Base-by-base conservation (phyloP, 1,284 basidiomycete genomes). In the Cryptococcus deneoformans region DNA sequence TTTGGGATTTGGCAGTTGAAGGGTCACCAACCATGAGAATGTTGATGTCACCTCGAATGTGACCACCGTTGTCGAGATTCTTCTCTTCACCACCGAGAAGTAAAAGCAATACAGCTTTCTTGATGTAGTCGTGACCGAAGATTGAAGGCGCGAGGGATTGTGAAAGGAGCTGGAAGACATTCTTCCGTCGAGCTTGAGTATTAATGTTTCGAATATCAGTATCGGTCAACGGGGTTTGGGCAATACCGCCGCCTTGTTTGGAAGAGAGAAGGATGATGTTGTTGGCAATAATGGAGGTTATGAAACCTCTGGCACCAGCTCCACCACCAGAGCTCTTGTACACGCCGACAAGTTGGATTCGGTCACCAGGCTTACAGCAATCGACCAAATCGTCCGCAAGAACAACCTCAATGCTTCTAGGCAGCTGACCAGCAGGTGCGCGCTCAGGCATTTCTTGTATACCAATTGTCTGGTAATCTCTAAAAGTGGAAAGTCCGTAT, bases 381-480 rank as follows among this genome's bases (percentile, higher is more conserved):
- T 99, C 96, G 42, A 99, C 96, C 55, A 99, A 81, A 76, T 99
- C 96, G 69, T 98, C 95, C 65, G 97, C 92, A 67, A 99, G 81
- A 45, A 98, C 92, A 51, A 99, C 88, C 73, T 99, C 96, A 46
- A 94, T 90, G 69, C 92, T 93, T 44, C 96, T 84, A 45, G 96
- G 96, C 46, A 99, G 82, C 77, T 99, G 95, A 35, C 96, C 96
- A 20, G 96, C 89, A 16, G 96, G 96, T 7, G 96, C 94, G 12
- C 95, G 86, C 79, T 99, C 96, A 1, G 96, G 96, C 95, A 99
- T 99, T 75, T 99, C 96, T 78, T 99, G 96, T 62, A 99, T 97
- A 72, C 88, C 92, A 72, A 99, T 92, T 64, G 92, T 87, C 79
- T 99, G 96, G 79, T 98, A 91, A 79, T 99, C 96, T 57, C 91